Evolutionary conservation across 768 basidiomycete genomes (phyloP), one percentile per base, ranked within the genome.

Genomic region (Pluteus cervinus): DNA sequence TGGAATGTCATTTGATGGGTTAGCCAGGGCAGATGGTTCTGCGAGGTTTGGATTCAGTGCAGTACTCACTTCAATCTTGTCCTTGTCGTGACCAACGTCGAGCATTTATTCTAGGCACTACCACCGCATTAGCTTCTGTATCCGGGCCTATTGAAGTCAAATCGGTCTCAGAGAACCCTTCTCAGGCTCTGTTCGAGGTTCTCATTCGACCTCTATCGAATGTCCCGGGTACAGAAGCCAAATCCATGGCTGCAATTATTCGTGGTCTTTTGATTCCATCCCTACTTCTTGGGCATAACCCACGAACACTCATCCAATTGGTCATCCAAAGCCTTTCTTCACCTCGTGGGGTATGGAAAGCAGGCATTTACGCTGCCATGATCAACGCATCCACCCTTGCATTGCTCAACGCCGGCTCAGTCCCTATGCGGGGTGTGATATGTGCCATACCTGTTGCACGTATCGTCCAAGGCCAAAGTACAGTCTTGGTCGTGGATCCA

Each of bases 141-240:
- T 86, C 85, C 10, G 88, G 89, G 0, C 89, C 89, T 14, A 80
- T 89, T 30, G 79, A 89, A 45, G 81, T 81, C 33, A 71, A 86
- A 12, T 63, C 79, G 6, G 73, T 76, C 3, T 57, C 71, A 6
- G 89, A 91, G 60, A 70, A 76, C 21, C 75, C 87, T 7, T 79
- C 79, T 8, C 75, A 77, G 39, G 78, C 86, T 0, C 78, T 84
- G 0, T 73, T 91, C 45, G 89, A 91, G 50, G 77, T 90, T 28
- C 58, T 64, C 31, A 66, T 87, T 7, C 73, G 86, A 2, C 86
- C 89, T 0, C 62, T 88, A 12, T 69, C 78, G 15, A 71, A 75
- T 30, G 65, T 87, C 7, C 71, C 88, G 6, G 81, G 77, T 4
- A 85, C 83, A 7, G 68, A 81, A 40, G 69, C 83, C 23, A 87